Evolutionary conservation across 352 stramenopile species (phyloP).

Genomic region (Globisporangium paroecandrum): DNA sequence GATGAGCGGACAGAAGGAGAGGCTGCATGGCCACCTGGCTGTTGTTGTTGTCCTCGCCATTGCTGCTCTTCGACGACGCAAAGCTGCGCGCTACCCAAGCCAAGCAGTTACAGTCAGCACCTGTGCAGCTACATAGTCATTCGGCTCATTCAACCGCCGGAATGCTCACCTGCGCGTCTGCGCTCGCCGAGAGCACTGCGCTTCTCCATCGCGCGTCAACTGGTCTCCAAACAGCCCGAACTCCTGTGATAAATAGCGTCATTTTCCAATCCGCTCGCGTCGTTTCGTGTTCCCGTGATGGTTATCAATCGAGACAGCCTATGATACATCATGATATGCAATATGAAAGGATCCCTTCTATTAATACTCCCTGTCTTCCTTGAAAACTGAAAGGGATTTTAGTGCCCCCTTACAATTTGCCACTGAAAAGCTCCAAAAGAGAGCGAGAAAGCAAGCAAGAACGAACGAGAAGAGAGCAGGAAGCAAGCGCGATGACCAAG

Average conservation of each 20-base stretch:
- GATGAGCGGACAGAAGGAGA: not conserved
- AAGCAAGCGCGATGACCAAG: constrained; percentile 52
- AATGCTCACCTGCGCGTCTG: constrained; percentile 3
- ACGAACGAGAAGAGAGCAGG: not conserved
- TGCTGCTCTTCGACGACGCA: constrained; percentile 9
- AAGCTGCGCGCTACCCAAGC: constrained; percentile 3
- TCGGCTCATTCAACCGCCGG: not conserved
- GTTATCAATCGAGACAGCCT: not conserved
- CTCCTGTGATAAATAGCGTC: constrained; percentile 4
- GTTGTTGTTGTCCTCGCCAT: constrained; percentile 26
- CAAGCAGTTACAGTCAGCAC: too few species aligned
- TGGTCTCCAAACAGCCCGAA: not conserved
- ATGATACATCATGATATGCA: not conserved
- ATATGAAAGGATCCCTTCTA: not conserved
- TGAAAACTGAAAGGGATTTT: not conserved
- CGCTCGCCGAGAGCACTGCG: constrained; percentile 9
- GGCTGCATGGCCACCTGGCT: constrained; percentile 11
- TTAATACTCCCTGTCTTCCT: not conserved
- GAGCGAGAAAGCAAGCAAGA: not conserved
- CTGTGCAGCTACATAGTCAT: not conserved
- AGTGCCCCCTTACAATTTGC: not conserved
- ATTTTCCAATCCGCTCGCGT: not conserved
- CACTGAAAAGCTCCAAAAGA: not conserved
- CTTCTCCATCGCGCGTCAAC: constrained; percentile 10
- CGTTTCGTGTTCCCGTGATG: constrained; percentile 14